Conservation (phyloP, 2,329 filamentous ascomycete species). For the Zymoseptoria pseudotritici region DNA sequence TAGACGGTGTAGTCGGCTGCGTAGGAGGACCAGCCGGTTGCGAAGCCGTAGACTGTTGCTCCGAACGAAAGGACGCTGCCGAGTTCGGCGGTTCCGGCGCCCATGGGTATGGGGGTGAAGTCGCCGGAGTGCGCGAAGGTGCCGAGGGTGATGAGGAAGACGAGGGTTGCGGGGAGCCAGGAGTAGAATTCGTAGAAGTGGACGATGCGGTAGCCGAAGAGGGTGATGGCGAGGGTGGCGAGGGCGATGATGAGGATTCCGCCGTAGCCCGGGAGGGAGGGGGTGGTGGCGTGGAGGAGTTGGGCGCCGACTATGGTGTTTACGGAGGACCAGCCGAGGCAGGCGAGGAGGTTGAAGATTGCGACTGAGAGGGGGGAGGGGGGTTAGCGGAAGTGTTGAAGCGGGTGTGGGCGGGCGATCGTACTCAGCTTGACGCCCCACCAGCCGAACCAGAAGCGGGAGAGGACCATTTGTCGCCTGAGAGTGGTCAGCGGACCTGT, state of each 20-base stretch:
- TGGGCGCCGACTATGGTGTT: conserved; percentile 76
- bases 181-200: conserved; percentile 69
- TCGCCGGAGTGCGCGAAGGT: conserved; percentile 59
- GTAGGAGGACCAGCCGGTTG: conserved; percentile 66
- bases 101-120: conserved; percentile 57
- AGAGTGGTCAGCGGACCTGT: not conserved
- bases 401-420: conserved; percentile 22
- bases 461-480: conserved; percentile 69
- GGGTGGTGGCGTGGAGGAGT: conserved; percentile 66
- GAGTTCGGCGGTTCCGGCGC: conserved; percentile 51
- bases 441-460: conserved; percentile 65
- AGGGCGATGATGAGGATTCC: conserved; percentile 68
- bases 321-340: conserved; percentile 67
- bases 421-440: conserved; percentile 39
- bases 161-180: conserved; percentile 65
- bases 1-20: conserved; percentile 77
- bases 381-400: not conserved
- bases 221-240: conserved; percentile 60
- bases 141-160: conserved; percentile 65
- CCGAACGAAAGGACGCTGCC: conserved; percentile 58
- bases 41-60: conserved; percentile 59
- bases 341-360: conserved; percentile 62
- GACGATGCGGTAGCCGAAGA: conserved; percentile 69
- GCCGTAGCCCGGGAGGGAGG: conserved; percentile 60
- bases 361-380: conserved; percentile 44